These are phyloP conservation scores for Salix exigua DNA, from an alignment of 345 rosid species.

Conservation along the genomic window DNA sequence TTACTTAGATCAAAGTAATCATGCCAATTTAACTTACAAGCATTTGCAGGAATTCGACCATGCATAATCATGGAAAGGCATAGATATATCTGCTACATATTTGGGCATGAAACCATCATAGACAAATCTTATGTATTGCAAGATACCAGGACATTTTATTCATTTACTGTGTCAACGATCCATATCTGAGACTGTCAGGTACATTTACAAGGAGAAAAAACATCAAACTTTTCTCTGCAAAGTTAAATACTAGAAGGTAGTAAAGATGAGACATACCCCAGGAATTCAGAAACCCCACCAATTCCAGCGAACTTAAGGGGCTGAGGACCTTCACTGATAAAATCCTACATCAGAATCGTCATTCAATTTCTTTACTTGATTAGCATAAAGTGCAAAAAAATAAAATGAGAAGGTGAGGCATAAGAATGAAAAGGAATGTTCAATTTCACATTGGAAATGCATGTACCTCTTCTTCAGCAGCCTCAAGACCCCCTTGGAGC, in stretches of 20 bases:
- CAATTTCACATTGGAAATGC: constrained; percentile 14
- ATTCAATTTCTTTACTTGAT: constrained; percentile 2
- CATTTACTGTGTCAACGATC: neutral
- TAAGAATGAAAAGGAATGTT: constrained; percentile 15
- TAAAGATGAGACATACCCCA: constrained; percentile 54
- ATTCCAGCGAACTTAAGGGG: constrained; percentile 84
- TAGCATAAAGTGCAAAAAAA: neutral
- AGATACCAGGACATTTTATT: neutral
- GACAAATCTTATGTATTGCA: neutral
- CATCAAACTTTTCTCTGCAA: neutral
- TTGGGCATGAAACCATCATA: neutral
- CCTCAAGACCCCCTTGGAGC: constrained; percentile 90
- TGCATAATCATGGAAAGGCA: neutral
- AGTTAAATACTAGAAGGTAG: neutral
- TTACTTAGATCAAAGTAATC: neutral
- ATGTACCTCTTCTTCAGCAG: constrained; percentile 79
- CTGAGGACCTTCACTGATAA: constrained; percentile 67
- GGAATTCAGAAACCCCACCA: constrained; percentile 86
- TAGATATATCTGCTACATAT: neutral
- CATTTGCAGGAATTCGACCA: neutral
- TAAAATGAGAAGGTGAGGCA: neutral
- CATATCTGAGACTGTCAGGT: neutral
- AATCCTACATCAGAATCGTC: constrained; percentile 51
- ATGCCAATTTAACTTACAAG: neutral
- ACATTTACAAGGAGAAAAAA: neutral